These are phyloP conservation scores for Trichophyton simii DNA, from an alignment of 2,329 filamentous ascomycete species.

Conservation along the genomic window DNA sequence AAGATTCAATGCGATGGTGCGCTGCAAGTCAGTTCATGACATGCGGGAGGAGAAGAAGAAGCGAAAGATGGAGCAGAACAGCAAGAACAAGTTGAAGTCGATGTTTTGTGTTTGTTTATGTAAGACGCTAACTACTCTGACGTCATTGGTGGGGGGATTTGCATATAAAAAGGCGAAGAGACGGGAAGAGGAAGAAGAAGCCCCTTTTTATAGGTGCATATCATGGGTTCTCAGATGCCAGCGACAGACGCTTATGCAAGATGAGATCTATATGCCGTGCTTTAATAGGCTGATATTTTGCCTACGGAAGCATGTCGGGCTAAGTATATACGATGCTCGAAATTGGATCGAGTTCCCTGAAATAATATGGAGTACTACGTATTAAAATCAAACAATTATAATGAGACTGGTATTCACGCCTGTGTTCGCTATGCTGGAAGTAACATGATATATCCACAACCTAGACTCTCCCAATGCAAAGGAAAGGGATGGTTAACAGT, in stretches of 20 bases:
- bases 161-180: neutral
- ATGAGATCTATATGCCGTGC: too few species aligned
- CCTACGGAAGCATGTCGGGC: too few species aligned
- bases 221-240: too few species aligned
- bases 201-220: too few species aligned
- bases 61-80: neutral
- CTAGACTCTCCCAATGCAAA: neutral
- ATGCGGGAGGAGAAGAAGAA: neutral
- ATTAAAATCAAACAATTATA: neutral
- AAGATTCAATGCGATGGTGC: neutral
- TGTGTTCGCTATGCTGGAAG: neutral
- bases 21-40: neutral
- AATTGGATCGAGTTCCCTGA: too few species aligned
- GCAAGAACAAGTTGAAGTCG: neutral
- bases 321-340: too few species aligned
- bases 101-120: neutral
- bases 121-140: neutral
- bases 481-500: neutral
- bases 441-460: neutral
- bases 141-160: neutral
- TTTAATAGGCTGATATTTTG: too few species aligned
- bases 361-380: neutral
- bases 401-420: neutral
- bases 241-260: too few species aligned
- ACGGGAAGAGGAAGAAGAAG: too few species aligned